Conservation (phyloP, 192 early-diverging fungal species). For the Podila verticillata region DNA sequence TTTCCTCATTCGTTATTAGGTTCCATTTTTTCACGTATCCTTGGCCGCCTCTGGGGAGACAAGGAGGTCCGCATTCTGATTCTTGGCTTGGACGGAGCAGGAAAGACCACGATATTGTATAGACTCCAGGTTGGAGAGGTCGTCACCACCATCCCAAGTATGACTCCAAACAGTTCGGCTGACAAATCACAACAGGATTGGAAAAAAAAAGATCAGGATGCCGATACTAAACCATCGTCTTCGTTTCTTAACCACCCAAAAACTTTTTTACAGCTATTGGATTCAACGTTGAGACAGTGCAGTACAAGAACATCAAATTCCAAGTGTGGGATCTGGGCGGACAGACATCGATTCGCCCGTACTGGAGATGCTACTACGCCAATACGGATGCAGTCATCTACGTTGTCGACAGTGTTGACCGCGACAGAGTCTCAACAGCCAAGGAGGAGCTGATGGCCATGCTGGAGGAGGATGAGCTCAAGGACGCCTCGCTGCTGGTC, state of each 20-base stretch:
- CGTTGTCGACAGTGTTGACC: slow-evolving; percentile 94
- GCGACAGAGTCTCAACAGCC: slow-evolving; percentile 86
- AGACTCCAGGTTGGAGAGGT: slow-evolving; percentile 96
- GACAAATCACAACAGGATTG: background rate
- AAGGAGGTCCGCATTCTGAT: slow-evolving; percentile 97
- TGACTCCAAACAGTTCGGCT: slow-evolving; percentile 7
- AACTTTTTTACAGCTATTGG: slow-evolving; percentile 64
- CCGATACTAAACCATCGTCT: too few relatives aligned
- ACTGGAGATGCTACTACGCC: slow-evolving; percentile 99
- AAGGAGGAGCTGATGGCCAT: slow-evolving; percentile 93
- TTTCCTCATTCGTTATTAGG: slow-evolving; percentile 58
- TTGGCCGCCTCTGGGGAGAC: slow-evolving; percentile 88
- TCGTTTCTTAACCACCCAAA: background rate
- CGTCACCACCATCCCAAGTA: slow-evolving; percentile 96
- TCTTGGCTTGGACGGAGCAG: slow-evolving; percentile 94
- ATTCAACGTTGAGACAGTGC: slow-evolving; percentile 92
- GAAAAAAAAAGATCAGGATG: background rate
- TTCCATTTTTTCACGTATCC: slow-evolving; percentile 74
- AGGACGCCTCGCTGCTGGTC: slow-evolving; percentile 88
- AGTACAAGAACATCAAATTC: slow-evolving; percentile 98
- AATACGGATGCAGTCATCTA: slow-evolving; percentile 99
- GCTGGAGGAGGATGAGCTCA: slow-evolving; percentile 95
- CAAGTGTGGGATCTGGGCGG: slow-evolving; percentile 98
- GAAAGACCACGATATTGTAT: slow-evolving; percentile 98
- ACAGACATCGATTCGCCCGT: slow-evolving; percentile 89